These are phyloP conservation scores for Meripilus lineatus DNA, from an alignment of 1,284 basidiomycete genomes.

Conservation along the genomic window DNA sequence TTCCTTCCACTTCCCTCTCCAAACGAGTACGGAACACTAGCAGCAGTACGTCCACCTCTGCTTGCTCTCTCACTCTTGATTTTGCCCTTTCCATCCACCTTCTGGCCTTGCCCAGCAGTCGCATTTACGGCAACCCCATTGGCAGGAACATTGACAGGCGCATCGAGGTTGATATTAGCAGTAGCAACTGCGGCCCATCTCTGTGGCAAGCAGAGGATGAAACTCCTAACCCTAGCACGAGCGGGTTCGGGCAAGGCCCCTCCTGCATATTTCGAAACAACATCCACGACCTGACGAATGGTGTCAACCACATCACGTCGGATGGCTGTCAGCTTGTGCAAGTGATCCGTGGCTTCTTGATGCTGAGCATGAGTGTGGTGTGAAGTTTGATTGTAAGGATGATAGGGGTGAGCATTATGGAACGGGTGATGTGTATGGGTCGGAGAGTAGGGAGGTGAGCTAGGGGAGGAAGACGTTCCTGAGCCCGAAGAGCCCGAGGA, in stretches of 20 bases:
- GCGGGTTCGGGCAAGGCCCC: constrained; percentile 83
- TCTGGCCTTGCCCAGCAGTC: background rate
- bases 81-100: constrained; percentile 11
- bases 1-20: constrained; percentile 18
- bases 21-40: constrained; percentile 25
- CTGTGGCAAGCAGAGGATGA: constrained; percentile 79
- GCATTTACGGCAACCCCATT: background rate
- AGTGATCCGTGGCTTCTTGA: too few species aligned
- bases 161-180: too few species aligned
- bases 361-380: too few species aligned
- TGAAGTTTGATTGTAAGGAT: too few species aligned
- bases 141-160: background rate
- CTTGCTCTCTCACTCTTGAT: constrained; percentile 8
- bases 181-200: constrained; percentile 56
- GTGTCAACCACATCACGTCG: constrained; percentile 83
- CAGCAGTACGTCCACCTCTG: constrained; percentile 9
- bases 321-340: constrained; percentile 66
- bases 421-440: too few species aligned
- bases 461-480: constrained; percentile 26
- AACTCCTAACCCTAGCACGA: constrained; percentile 68
- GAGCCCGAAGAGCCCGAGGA: constrained; percentile 7
- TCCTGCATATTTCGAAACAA: constrained; percentile 84
- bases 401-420: too few species aligned
- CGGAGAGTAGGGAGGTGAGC: constrained; percentile 37
- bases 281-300: constrained; percentile 83